Conservation (phyloP, 495 filamentous ascomycete species). For the Aspergillus ellipticus region DNA sequence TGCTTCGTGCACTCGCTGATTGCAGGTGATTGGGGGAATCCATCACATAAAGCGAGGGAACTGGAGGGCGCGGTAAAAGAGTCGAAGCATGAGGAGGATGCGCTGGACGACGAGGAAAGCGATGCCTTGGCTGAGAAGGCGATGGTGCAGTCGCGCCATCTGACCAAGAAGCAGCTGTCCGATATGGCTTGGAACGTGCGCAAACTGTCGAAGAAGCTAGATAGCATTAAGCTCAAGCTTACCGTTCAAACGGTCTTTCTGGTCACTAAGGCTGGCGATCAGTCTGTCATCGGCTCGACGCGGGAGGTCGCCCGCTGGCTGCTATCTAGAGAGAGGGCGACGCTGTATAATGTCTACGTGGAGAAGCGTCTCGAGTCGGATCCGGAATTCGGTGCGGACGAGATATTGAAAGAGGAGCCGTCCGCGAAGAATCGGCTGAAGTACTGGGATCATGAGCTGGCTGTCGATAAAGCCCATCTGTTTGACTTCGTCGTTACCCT, state of each 20-base stretch:
- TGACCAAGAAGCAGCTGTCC: slow-evolving; percentile 88
- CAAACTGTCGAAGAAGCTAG: slow-evolving; percentile 81
- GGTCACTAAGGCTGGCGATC: slow-evolving; percentile 84
- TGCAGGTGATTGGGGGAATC: slow-evolving; percentile 45
- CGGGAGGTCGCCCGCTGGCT: slow-evolving; percentile 78
- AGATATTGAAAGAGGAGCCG: slow-evolving; percentile 55
- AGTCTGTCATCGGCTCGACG: slow-evolving; percentile 73
- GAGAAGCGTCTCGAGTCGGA: slow-evolving; percentile 69
- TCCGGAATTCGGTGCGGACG: slow-evolving; percentile 63
- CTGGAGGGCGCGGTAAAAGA: slow-evolving; percentile 31
- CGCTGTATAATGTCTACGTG: slow-evolving; percentile 71
- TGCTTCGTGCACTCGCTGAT: slow-evolving; percentile 85
- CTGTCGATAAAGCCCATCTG: slow-evolving; percentile 69
- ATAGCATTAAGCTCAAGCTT: slow-evolving; percentile 73
- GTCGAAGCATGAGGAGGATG: slow-evolving; percentile 14
- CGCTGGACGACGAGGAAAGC: slow-evolving; percentile 19
- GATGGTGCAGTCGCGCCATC: slow-evolving; percentile 55
- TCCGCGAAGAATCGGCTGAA: slow-evolving; percentile 57
- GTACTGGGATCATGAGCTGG: slow-evolving; percentile 82
- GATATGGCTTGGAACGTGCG: slow-evolving; percentile 97
- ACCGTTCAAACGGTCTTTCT: slow-evolving; percentile 80
- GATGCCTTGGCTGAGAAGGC: slow-evolving; percentile 25
- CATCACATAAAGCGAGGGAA: slow-evolving; percentile 12
- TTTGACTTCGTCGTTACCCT: slow-evolving; percentile 94
- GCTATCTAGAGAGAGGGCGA: slow-evolving; percentile 67